Evolutionary conservation across 805 yeast genomes (phyloP).

Genomic region (Candida peoriensis): DNA sequence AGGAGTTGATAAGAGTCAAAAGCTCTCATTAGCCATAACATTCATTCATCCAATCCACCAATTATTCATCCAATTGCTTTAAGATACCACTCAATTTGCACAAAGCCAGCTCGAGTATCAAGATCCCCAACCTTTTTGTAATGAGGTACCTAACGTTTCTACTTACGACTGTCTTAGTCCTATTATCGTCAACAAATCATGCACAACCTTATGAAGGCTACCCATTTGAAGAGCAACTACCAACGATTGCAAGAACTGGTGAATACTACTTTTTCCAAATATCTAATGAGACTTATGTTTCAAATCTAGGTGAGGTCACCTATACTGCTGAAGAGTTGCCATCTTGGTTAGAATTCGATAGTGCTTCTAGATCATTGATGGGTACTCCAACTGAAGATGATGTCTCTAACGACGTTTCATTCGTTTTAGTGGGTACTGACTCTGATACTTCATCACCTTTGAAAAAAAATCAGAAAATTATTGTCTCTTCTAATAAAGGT

Average conservation of each 20-base stretch:
- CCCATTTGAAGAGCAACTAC: slow-evolving; percentile 80
- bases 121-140: too few species aligned
- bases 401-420: slow-evolving; percentile 40
- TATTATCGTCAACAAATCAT: neutral
- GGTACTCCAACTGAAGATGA: slow-evolving; percentile 59
- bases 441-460: slow-evolving; percentile 52
- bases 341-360: slow-evolving; percentile 73
- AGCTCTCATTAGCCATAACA: too few species aligned
- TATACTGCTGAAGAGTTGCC: slow-evolving; percentile 64
- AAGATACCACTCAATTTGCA: too few species aligned
- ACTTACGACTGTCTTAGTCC: neutral
- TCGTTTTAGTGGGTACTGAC: slow-evolving; percentile 63
- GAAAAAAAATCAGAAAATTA: slow-evolving; percentile 48
- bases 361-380: slow-evolving; percentile 48
- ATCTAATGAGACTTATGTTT: slow-evolving; percentile 62
- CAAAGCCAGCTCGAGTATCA: too few species aligned
- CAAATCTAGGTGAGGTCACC: slow-evolving; percentile 38
- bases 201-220: slow-evolving; percentile 59
- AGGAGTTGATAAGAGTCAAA: too few species aligned
- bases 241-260: slow-evolving; percentile 77
- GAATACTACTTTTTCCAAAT: slow-evolving; percentile 59
- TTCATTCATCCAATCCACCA: too few species aligned
- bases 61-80: too few species aligned
- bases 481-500: slow-evolving; percentile 54
- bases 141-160: too few species aligned